Base-by-base conservation (phyloP, 2,329 filamentous ascomycete species). In the Aspergillus puulaauensis region DNA sequence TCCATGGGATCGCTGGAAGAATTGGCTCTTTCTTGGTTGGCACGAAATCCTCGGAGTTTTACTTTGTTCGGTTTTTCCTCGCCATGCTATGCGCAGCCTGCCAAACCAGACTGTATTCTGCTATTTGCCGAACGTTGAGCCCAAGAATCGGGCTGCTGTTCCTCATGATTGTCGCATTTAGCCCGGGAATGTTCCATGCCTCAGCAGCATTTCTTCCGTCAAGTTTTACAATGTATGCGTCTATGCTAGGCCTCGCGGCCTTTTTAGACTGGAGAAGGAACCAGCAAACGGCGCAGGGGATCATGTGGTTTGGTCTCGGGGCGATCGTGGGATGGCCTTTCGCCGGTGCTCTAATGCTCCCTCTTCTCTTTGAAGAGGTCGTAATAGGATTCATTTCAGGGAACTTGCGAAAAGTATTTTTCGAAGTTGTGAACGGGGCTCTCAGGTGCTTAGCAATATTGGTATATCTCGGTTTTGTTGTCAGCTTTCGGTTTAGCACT, bases 191-290 rank as follows among this genome's bases (percentile, higher is more conserved):
- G 82, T 98, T 96, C 71, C 91, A 97, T 74, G 89, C 95, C 4
- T 91, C 91, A 57, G 84, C 90, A 1, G 87, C 93, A 6, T 97
- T 90, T 70, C 80, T 99, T 5, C 95, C 95, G 0, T 96, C 93
- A 8, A 96, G 90, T 73, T 99, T 99, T 70, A 90, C 95, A 69
- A 99, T 99, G 95, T 97, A 96, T 73, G 90, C 87, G 59, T 87
- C 86, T 14, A 95, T 95, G 82, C 80, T 98, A 7, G 95, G 93
- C 11, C 85, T 92, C 55, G 85, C 92, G 1, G 86, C 91, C 0
- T 99, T 98, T 74, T 89, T 99, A 84, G 90, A 96, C 75, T 95
- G 90, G 88, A 84, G 84, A 39, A 88, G 87, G 19, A 90, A 91
- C 0, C 79, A 92, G 46, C 90, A 88, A 73, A 96, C 91, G 0